Percentiles rank a stretch among this genome's conserved stretches.
These are phyloP conservation scores for Pueraria montana DNA, from an alignment of 306 rosid species.

Conservation along the genomic window DNA sequence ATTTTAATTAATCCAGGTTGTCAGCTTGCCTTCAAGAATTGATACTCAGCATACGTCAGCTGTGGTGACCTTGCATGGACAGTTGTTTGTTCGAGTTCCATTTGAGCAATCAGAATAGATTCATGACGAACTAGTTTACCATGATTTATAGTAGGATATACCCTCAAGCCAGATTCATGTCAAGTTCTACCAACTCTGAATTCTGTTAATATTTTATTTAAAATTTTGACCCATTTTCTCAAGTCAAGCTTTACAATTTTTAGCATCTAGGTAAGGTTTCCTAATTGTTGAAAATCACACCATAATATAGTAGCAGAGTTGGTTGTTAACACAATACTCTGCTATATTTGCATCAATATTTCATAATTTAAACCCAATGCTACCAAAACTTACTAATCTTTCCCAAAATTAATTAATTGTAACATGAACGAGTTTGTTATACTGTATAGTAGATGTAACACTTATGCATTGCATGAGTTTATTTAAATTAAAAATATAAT, in stretches of 20 bases:
- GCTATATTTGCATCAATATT: no score
- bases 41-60: slow-evolving; percentile 99
- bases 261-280: slow-evolving; percentile 47
- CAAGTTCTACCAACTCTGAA: slow-evolving; percentile 4
- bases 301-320: slow-evolving; percentile 4
- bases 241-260: slow-evolving; percentile 11
- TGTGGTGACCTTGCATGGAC: slow-evolving; percentile 97
- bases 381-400: no score
- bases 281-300: slow-evolving; percentile 18
- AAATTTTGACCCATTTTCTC: slow-evolving; percentile 28
- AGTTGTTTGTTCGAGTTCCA: slow-evolving; percentile 94
- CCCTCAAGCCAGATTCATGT: slow-evolving; percentile 21
- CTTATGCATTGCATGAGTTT: no score
- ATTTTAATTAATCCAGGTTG: slow-evolving; percentile 64
- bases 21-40: slow-evolving; percentile 86
- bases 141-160: slow-evolving; percentile 39
- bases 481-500: no score
- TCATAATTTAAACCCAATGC: no score
- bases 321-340: no score
- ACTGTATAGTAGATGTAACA: no score
- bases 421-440: no score
- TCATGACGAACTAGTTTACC: background rate
- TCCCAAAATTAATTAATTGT: no score
- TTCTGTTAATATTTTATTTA: background rate
- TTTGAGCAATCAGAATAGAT: slow-evolving; percentile 77